A percentile compares a stretch with the other conserved stretches of the same genome.
These are phyloP conservation scores for Epichloe glyceriae DNA, from an alignment of 2,329 filamentous ascomycete species.

Conservation along the genomic window DNA sequence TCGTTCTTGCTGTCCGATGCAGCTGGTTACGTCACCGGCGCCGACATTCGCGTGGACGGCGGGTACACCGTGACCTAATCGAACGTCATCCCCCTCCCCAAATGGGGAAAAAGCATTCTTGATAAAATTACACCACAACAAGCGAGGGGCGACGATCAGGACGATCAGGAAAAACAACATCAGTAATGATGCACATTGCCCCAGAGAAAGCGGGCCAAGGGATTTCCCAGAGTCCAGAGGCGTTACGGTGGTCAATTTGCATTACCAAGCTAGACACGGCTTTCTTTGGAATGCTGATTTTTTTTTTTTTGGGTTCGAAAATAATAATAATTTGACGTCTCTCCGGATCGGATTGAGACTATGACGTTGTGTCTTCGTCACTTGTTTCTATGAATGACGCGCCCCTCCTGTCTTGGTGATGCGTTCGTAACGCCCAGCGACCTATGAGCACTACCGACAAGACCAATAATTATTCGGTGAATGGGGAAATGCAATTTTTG, in stretches of 20 bases:
- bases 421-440: no score
- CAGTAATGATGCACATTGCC: neutral
- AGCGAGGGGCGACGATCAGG: neutral
- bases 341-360: no score
- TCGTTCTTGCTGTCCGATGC: constrained; percentile 77
- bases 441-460: no score
- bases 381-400: no score
- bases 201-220: neutral
- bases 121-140: neutral
- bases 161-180: neutral
- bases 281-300: neutral
- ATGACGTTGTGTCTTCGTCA: no score
- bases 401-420: no score
- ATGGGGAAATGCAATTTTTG: no score
- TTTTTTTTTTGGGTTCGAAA: no score
- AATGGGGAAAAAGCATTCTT: no score
- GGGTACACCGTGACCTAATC: constrained; percentile 70
- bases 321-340: no score
- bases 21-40: constrained; percentile 56
- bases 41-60: constrained; percentile 71
- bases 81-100: neutral
- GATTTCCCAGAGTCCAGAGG: neutral
- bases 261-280: neutral
- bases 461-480: no score
- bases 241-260: neutral